Evolutionary conservation across 345 rosid species (phyloP).

Genomic region (Syzygium oleosum): DNA sequence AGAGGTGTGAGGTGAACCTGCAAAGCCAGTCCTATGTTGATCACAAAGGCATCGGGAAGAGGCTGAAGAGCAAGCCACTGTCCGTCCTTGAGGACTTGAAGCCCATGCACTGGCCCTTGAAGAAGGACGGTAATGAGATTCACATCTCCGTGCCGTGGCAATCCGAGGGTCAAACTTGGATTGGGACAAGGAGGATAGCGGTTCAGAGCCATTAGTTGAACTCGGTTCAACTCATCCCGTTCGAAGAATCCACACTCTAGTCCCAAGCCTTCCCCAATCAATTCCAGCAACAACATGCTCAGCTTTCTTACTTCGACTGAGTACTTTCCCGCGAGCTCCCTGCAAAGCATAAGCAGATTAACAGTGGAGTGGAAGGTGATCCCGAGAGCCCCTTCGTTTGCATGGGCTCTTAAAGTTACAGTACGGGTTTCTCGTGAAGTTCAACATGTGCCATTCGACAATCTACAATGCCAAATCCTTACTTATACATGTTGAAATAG

Average conservation of each 20-base stretch:
- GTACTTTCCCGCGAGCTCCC: constrained; percentile 14
- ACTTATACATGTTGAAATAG: background rate
- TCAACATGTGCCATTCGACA: background rate
- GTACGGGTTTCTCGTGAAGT: background rate
- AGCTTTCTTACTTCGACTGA: constrained; percentile 20
- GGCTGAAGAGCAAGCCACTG: constrained; percentile 26
- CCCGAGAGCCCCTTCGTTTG: background rate
- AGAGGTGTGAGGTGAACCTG: background rate
- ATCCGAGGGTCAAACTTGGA: constrained; percentile 29
- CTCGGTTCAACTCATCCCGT: background rate
- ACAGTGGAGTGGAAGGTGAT: background rate
- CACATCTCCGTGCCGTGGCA: constrained; percentile 19
- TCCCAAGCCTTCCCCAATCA: constrained; percentile 24
- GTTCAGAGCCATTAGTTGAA: constrained; percentile 7
- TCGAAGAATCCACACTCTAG: constrained; percentile 10
- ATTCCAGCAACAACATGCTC: constrained; percentile 16
- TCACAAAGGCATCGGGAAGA: constrained; percentile 20
- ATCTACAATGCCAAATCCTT: background rate
- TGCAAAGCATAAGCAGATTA: background rate
- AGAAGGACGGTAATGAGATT: constrained; percentile 17
- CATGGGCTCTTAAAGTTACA: background rate
- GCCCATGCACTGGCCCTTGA: constrained; percentile 21
- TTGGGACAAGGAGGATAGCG: constrained; percentile 28
- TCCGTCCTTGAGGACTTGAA: constrained; percentile 25
- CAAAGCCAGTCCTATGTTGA: constrained; percentile 12